Base-by-base conservation (phyloP, 1,284 basidiomycete genomes). In the Austroboletus olivaceoglutinosus region DNA sequence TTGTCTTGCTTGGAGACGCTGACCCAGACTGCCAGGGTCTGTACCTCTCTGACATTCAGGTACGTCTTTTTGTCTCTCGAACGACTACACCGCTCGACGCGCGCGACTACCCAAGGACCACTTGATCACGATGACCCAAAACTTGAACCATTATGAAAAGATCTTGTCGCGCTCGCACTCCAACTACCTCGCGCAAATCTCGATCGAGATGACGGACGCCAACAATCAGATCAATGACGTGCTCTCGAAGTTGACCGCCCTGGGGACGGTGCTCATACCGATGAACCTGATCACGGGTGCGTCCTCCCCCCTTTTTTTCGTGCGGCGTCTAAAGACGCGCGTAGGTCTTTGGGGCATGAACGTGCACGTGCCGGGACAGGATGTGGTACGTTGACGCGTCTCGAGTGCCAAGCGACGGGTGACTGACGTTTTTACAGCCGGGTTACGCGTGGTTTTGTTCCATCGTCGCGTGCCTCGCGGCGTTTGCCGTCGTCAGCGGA, bases 171-270 rank as follows among this genome's bases (percentile, higher is more conserved):
- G 96, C 27, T 98, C 96, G 38, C 96, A 99, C 73, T 98, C 94
- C n/a, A 99, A 99, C 70, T 99, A 98, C 73, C 86, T 98, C 48
- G 95, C 95, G 2, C 95, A 98, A 65, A 98, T 98, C 61, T 95
- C 91, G 37, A 97, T 98, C 71, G 95, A 98, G 74, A 98, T 97
- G 94, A 98, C 96, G 29, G 96, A 99, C 65, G 97, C 97, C 47
- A 99, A 99, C 75, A 99, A 99, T 71, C 95, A 98, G 74, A 99
- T 98, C 75, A 99, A 99, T 73, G 95, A 99, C 68, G 96, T 99
- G 4, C 82, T 99, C 6, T 93, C 91, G n/a, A 98, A 98, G 76
- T 78, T 99, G 54, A 99, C 97, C 0, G 97, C 97, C 9, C 80
- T 99, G 36, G 97, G 97, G 83, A 98, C 97, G 0, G 86, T 99